Percentiles rank a stretch among this genome's conserved stretches.
Conservation (phyloP, 805 yeast species). For the Starmerella gropengiesseri region DNA sequence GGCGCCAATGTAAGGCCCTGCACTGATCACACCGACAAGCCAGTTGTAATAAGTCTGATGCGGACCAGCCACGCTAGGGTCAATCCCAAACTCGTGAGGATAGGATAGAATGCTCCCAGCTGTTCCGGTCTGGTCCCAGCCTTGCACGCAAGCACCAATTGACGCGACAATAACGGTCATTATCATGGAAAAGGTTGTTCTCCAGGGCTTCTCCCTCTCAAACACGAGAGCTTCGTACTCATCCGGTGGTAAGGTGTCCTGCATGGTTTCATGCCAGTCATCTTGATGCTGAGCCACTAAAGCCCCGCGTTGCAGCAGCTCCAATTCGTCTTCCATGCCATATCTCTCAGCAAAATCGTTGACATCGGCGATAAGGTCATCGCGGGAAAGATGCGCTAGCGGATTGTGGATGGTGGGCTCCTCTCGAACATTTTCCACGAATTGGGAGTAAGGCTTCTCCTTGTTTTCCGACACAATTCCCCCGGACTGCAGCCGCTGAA, state of each 20-base stretch:
- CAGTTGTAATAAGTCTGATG: constrained; percentile 27
- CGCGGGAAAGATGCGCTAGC: constrained; percentile 11
- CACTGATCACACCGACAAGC: constrained; percentile 49
- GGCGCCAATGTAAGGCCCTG: constrained; percentile 49
- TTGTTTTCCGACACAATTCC: neutral
- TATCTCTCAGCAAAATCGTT: constrained; percentile 13
- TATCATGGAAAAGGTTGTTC: constrained; percentile 31
- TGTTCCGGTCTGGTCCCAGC: constrained; percentile 63
- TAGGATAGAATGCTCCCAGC: constrained; percentile 55
- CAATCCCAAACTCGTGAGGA: constrained; percentile 36
- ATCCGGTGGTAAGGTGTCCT: constrained; percentile 21
- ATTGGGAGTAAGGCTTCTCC: constrained; percentile 2
- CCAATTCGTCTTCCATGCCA: constrained; percentile 22
- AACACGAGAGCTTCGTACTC: constrained; percentile 31
- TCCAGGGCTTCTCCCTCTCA: constrained; percentile 41
- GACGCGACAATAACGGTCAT: constrained; percentile 49
- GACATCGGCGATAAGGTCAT: constrained; percentile 13
- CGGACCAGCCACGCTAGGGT: constrained; percentile 15
- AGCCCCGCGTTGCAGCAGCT: constrained; percentile 36
- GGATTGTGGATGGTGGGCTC: constrained; percentile 11
- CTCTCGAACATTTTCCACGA: constrained; percentile 6
- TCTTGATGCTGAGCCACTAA: constrained; percentile 40
- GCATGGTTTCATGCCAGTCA: constrained; percentile 24
- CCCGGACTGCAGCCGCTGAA: too few relatives aligned
- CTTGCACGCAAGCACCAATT: constrained; percentile 59